Base-by-base conservation (phyloP, 169 alveolate species). In the Cryptosporidium ubiquitum region DNA sequence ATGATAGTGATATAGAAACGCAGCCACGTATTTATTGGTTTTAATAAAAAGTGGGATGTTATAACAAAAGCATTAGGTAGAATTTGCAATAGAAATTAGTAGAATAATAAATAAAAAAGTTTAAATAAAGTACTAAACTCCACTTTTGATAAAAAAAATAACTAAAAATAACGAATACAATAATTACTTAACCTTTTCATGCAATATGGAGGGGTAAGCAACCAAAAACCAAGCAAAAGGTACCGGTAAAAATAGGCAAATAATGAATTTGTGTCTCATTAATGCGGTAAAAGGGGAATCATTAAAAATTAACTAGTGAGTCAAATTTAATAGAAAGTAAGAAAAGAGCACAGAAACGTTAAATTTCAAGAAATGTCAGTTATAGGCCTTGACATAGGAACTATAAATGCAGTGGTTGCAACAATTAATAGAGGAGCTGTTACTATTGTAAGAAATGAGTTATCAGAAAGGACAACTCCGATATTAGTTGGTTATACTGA, bases 321-420 rank as follows among this genome's bases (percentile, higher is more conserved):
- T 26, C 29, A 55, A 55, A 55, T 55, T 55, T 55, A 26, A 18
- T 33, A 31, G 69, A 7, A 57, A 37, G 51, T 73, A 55, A 58
- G 10, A 52, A 49, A 73, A 57, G 70, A 52, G 9, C 23, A 26
- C 39, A 70, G 37, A 20, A 49, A 29, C 18, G 23, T 23, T 49
- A 9, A 70, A 44, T 58, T 61, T 42, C 52, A 12, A 64, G 47
- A 75, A 58, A 94, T 94, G 97, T 95, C 97, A 40, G 98, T 96
- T 40, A 86, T 98, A 18, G 99, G 99, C 39, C 95, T 98, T n/a
- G 99, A 97, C 93, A 92, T 98, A 69, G 99, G 99, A 58, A 95
- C 98, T 52, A 95, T 94, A n/a, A 96, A 96, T 92, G 92, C 98
- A 64, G 98, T 97, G 61, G 95, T 98, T 68, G 99, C 99, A 35